These are phyloP conservation scores for Nannochloris sp. DNA, from an alignment of 139 green algal species.

Conservation along the genomic window DNA sequence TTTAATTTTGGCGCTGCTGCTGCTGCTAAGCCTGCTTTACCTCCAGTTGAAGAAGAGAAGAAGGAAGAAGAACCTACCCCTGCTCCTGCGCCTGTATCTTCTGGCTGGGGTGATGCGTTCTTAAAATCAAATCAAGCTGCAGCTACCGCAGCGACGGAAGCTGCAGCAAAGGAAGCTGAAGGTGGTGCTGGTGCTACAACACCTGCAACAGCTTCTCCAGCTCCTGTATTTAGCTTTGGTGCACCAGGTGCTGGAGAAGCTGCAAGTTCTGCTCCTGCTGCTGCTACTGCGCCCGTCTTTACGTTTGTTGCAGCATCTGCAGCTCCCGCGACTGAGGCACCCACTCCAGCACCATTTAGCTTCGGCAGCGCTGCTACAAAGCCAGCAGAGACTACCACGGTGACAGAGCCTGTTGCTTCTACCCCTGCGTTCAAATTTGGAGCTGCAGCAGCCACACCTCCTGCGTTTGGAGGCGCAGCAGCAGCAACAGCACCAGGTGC, in stretches of 20 bases:
- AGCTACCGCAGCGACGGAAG: neutral
- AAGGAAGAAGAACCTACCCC: neutral
- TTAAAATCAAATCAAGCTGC: neutral
- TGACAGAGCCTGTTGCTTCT: neutral
- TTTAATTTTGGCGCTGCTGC: neutral
- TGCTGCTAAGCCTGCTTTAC: neutral
- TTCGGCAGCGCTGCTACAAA: neutral
- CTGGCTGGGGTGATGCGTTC: constrained; percentile 14
- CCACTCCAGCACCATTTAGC: neutral
- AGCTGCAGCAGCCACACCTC: neutral
- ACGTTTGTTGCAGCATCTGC: neutral
- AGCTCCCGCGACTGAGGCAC: neutral
- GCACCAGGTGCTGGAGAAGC: neutral
- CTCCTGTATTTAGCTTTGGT: neutral
- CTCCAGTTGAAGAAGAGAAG: neutral
- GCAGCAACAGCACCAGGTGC: neutral
- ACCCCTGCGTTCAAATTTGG: constrained; percentile 6
- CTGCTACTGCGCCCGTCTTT: neutral
- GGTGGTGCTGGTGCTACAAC: neutral
- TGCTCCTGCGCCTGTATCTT: neutral
- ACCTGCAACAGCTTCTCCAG: neutral
- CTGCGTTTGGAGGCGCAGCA: neutral
- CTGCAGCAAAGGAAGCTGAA: neutral
- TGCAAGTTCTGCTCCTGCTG: neutral
- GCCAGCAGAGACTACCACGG: neutral